Base-by-base conservation (phyloP, 805 yeast genomes). In the Candida rishiriensis region DNA sequence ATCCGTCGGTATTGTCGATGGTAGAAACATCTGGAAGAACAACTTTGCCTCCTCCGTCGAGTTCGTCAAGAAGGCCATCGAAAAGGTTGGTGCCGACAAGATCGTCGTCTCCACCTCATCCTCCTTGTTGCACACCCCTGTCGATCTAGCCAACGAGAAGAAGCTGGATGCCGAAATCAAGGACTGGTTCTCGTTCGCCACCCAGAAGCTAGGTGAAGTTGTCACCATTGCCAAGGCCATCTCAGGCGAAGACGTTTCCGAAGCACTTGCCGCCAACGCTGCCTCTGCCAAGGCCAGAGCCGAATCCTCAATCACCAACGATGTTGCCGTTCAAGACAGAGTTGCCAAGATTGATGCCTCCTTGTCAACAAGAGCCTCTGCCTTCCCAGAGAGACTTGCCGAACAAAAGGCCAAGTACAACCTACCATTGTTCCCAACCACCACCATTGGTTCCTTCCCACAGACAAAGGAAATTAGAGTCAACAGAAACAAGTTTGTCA, bases 381-480 rank as follows among this genome's bases (percentile, higher is more conserved):
- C 93, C 51, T 93, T 93, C 83, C 81, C 85, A 60, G 76, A 71
- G 56, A 88, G 99, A 79, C 81, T 88, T 65, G 84, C 75, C 59
- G 90, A 82, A 61, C 99, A 93, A 79, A 79, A 87, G 77, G 74
- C 71, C 60, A 76, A 81, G 68, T 87, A 86, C 79, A 86, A 93
- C 79, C 79, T 93, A 71, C 99, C 99, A 60, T 76, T 87, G 66
- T 93, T 93, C 96, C 99, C 99, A 75, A 93, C 99, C 69, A 93
- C 99, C 70, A 93, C 99, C 64, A 93, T 93, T 72, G 99, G 99
- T 73, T 93, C 99, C 55, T 93, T 93, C 97, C 99, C 99, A 63
- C 99, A 93, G 81, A 93, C 99, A 72, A 88, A 89, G 80, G 99
- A 93, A 72, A 93, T 93, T 76, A 88, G 99, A 81, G 74, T 90